phyloP scores from a whole-genome alignment of 441 rosid species.

The Erodium texanum region DNA sequence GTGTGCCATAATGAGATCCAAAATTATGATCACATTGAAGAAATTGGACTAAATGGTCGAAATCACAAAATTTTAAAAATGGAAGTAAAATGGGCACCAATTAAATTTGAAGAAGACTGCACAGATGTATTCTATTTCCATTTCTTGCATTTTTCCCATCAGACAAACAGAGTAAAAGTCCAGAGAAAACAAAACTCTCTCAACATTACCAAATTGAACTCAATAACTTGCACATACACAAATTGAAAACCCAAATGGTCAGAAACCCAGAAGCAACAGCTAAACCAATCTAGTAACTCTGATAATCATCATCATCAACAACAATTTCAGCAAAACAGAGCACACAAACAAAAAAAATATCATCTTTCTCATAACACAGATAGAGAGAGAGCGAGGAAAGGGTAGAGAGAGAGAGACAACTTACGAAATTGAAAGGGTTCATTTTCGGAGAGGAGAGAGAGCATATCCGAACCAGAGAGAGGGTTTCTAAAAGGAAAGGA shows the following conservation, averaged over 20 bases:
- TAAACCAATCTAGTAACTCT: no score
- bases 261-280: no score
- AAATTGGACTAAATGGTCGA: no score
- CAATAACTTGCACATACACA: no score
- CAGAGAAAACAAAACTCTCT: not conserved
- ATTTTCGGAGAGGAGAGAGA: slow-evolving; percentile 13
- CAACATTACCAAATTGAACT: not conserved
- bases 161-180: no score
- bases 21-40: no score
- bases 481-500: not conserved
- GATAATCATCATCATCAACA: no score
- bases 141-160: not conserved
- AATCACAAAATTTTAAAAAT: no score
- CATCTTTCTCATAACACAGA: not conserved
- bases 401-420: slow-evolving; percentile 10
- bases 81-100: no score
- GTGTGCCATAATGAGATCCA: no score
- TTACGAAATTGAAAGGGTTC: slow-evolving; percentile 35
- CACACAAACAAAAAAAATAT: not conserved
- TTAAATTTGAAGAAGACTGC: no score
- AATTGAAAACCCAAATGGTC: not conserved
- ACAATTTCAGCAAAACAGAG: not conserved
- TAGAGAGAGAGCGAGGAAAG: not conserved
- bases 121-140: not conserved
- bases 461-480: slow-evolving; percentile 6